These are phyloP conservation scores for Backusella luteola DNA, from an alignment of 192 early-diverging fungal species.

Conservation along the genomic window DNA sequence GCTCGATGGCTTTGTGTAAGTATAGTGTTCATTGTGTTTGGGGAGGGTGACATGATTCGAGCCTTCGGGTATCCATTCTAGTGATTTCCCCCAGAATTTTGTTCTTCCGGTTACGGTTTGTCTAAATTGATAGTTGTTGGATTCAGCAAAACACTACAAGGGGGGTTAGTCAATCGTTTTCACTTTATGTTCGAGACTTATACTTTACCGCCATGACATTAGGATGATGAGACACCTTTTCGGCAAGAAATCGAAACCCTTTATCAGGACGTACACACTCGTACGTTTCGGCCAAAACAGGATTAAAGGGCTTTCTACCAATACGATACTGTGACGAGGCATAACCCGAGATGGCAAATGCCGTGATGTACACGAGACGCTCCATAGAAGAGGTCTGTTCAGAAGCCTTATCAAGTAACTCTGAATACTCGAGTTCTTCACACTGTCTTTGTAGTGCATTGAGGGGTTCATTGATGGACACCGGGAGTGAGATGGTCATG, in stretches of 20 bases:
- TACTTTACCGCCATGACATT: constrained; percentile 74
- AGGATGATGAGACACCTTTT: constrained; percentile 94
- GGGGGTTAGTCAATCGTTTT: too few species aligned
- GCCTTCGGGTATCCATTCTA: constrained; percentile 82
- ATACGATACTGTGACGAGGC: constrained; percentile 80
- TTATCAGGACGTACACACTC: constrained; percentile 80
- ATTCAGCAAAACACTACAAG: constrained; percentile 73
- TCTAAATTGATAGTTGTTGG: constrained; percentile 70
- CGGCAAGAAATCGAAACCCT: constrained; percentile 88
- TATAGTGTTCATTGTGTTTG: constrained; percentile 70
- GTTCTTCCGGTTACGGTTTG: constrained; percentile 87
- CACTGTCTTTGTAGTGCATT: constrained; percentile 86
- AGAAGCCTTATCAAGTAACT: constrained; percentile 76
- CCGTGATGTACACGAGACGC: constrained; percentile 73
- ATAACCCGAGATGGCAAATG: constrained; percentile 86
- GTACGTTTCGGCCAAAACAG: constrained; percentile 95
- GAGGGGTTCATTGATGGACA: constrained; percentile 90
- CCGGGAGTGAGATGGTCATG: constrained; percentile 92
- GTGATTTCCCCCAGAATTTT: constrained; percentile 88
- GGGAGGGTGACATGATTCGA: constrained; percentile 75
- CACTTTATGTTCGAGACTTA: too few species aligned
- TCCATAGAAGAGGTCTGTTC: constrained; percentile 60
- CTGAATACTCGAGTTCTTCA: constrained; percentile 89
- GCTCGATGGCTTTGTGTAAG: constrained; percentile 85
- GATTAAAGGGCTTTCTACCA: constrained; percentile 87